Conservation (phyloP, 2,329 filamentous ascomycete genomes). For the Trematosphaeria pertusa region DNA sequence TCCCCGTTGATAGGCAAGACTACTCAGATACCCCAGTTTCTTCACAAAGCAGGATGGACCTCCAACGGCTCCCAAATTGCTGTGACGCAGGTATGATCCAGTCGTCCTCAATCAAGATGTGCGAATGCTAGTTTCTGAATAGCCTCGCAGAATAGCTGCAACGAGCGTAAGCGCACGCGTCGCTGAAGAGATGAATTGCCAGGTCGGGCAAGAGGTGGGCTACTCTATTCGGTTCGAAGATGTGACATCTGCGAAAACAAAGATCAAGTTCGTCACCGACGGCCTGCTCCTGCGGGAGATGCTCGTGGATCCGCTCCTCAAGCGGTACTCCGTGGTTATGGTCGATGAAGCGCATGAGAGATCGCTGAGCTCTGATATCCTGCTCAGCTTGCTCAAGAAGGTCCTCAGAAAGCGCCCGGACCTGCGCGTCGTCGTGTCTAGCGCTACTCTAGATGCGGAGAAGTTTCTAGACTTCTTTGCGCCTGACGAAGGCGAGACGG, state of each 20-base stretch:
- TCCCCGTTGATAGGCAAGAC: slow-evolving; percentile 73
- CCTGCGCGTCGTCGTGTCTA: slow-evolving; percentile 87
- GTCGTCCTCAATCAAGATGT: background rate
- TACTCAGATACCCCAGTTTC: slow-evolving; percentile 91
- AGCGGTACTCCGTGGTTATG: slow-evolving; percentile 94
- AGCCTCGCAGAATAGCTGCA: slow-evolving; percentile 89
- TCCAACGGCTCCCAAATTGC: slow-evolving; percentile 81
- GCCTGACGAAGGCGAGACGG: slow-evolving; percentile 50
- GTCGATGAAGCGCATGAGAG: slow-evolving; percentile 96
- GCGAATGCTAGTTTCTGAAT: slow-evolving; percentile 11
- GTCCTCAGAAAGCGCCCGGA: slow-evolving; percentile 81
- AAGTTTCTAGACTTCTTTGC: slow-evolving; percentile 82
- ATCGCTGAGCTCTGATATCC: slow-evolving; percentile 88
- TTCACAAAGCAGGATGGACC: slow-evolving; percentile 90
- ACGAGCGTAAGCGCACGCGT: slow-evolving; percentile 89
- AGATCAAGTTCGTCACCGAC: slow-evolving; percentile 95
- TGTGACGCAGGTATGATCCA: slow-evolving; percentile 78
- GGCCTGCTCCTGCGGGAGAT: slow-evolving; percentile 90
- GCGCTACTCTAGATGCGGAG: slow-evolving; percentile 90
- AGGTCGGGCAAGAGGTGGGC: slow-evolving; percentile 83
- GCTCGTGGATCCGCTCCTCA: slow-evolving; percentile 88
- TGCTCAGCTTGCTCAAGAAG: slow-evolving; percentile 90
- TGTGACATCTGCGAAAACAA: slow-evolving; percentile 81
- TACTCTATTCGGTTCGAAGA: slow-evolving; percentile 95
- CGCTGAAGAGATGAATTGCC: slow-evolving; percentile 85